Base-by-base conservation (phyloP, 495 filamentous ascomycete genomes). In the Penicillium steckii region DNA sequence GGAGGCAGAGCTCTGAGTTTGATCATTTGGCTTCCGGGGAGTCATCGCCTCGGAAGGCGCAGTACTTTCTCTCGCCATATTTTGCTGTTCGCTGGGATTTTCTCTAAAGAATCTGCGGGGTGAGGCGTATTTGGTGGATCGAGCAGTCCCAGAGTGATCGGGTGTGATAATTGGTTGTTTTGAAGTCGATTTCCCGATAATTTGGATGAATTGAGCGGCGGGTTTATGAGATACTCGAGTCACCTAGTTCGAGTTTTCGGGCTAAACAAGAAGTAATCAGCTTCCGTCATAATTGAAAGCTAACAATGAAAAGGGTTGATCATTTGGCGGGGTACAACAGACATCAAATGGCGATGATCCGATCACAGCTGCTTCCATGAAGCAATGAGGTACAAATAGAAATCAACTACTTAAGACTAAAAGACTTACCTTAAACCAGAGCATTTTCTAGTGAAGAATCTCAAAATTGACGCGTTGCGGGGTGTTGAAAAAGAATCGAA, bases 51-150 rank as follows among this genome's bases (percentile, higher is more conserved):
- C 67, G 21, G 45, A 49, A 12, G 73, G 71, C 17, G 70, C 68
- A 42, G 58, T 68, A 50, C 70, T 73, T 70, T 77, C 73, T 57
- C 64, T 65, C 3, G 72, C 73, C 73, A 77, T 76, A 7, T n/a
- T n/a, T 53, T 38, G 38, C 18, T 44, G 41, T 19, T 21, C 35
- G 35, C 19, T 23, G 38, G 21, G 8, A 9, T 22, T 18, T 4
- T 13, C n/a, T 4, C 7, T 13, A 19, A 41, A 5, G 18, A n/a
- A 24, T 3, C n/a, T 2, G 21, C 8, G 10, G 38, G 21, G 18
- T 6, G 17, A 1, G n/a, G n/a, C n/a, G n/a, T n/a, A n/a, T n/a
- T n/a, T n/a, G n/a, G n/a, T n/a, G n/a, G n/a, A n/a, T n/a, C n/a
- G n/a, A n/a, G n/a, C n/a, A n/a, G n/a, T n/a, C n/a, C n/a, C n/a